phyloP scores from a whole-genome alignment of 2,329 filamentous ascomycete genomes.

The Fusarium setosum region DNA sequence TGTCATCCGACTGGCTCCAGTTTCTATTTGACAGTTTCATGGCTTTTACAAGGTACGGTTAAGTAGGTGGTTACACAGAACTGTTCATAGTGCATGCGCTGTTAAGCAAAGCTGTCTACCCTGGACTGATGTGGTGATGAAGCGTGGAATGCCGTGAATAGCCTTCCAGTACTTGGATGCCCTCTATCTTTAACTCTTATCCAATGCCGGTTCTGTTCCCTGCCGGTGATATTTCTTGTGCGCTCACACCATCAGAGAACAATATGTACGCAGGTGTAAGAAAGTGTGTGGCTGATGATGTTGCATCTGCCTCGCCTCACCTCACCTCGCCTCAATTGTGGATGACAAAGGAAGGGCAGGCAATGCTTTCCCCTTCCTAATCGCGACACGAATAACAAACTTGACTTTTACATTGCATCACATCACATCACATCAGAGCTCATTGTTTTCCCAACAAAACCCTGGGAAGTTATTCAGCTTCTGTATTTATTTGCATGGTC shows the following conservation, averaged over 20 bases:
- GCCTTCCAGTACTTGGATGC: not conserved
- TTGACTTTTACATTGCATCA: constrained; percentile 5
- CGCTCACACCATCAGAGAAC: too few species aligned
- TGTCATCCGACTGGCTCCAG: not conserved
- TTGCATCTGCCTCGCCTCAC: too few species aligned
- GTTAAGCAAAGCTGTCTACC: not conserved
- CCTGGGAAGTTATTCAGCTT: not conserved
- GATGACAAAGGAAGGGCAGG: too few species aligned
- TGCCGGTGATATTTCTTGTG: too few species aligned
- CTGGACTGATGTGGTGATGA: not conserved
- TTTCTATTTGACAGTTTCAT: not conserved
- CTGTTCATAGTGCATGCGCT: not conserved
- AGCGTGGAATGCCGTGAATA: not conserved
- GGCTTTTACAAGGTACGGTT: not conserved
- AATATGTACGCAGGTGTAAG: too few species aligned
- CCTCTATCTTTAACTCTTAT: too few species aligned
- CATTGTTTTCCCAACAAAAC: not conserved
- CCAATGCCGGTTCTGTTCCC: too few species aligned
- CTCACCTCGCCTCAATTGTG: too few species aligned
- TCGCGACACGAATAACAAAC: not conserved
- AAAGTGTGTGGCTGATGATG: too few species aligned
- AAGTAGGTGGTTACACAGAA: not conserved
- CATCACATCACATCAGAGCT: too few species aligned
- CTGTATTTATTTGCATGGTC: not conserved
- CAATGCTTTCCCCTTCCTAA: not conserved